Conservation (phyloP, 1,139 yeast species). For the Nematodospora anomalae region DNA sequence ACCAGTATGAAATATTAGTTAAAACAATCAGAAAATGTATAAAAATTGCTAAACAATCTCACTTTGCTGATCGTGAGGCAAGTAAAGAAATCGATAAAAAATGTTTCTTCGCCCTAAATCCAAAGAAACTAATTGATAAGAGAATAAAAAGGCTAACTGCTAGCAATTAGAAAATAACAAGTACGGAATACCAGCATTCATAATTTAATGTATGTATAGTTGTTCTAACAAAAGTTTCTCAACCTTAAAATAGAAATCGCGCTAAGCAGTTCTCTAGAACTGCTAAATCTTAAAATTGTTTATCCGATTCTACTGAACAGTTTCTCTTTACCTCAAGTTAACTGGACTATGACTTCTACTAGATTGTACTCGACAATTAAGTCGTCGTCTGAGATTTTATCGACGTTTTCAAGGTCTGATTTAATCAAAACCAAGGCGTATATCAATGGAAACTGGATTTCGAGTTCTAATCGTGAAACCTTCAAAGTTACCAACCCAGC, state of each 20-base stretch:
- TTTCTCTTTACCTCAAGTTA: no score
- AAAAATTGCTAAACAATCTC: constrained; percentile 39
- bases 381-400: constrained; percentile 17
- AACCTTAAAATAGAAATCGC: neutral
- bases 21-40: constrained; percentile 51
- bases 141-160: constrained; percentile 25
- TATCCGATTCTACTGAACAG: no score
- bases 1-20: constrained; percentile 45
- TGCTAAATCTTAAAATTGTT: no score
- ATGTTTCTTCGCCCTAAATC: constrained; percentile 62
- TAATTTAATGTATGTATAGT: no score
- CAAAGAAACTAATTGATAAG: constrained; percentile 50
- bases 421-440: constrained; percentile 41
- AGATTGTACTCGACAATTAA: constrained; percentile 16
- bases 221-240: no score
- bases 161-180: neutral
- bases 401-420: constrained; percentile 29
- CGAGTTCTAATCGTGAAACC: constrained; percentile 23
- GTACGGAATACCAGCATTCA: neutral
- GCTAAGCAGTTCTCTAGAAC: no score
- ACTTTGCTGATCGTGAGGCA: constrained; percentile 56
- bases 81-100: constrained; percentile 63
- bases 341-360: constrained; percentile 7
- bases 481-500: constrained; percentile 52
- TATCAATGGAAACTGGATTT: constrained; percentile 47